Evolutionary conservation across 2,329 filamentous ascomycete species (phyloP).

Genomic region (Thielaviopsis euricoi): DNA sequence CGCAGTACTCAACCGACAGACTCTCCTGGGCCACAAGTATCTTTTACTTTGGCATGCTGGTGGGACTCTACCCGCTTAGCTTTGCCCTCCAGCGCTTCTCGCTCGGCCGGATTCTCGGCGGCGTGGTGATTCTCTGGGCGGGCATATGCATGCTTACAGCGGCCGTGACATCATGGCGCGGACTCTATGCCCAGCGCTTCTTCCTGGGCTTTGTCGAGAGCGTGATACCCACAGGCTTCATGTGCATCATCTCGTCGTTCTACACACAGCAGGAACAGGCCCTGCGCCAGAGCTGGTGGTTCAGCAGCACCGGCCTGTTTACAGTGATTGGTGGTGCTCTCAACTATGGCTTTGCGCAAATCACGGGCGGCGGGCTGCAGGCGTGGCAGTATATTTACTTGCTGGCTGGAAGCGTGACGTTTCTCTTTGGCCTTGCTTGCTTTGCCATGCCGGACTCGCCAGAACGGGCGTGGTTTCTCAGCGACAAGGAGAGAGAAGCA

Average conservation of each 20-base stretch:
- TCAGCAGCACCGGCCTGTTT: slow-evolving; percentile 40
- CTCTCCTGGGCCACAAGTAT: slow-evolving; percentile 63
- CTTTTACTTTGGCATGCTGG: slow-evolving; percentile 69
- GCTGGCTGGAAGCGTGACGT: slow-evolving; percentile 44
- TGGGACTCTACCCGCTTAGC: slow-evolving; percentile 57
- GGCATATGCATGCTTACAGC: slow-evolving; percentile 52
- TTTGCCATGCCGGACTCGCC: slow-evolving; percentile 51
- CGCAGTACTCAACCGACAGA: slow-evolving; percentile 42
- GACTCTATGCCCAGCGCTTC: slow-evolving; percentile 51
- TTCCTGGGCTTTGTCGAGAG: slow-evolving; percentile 47
- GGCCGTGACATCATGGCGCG: slow-evolving; percentile 43
- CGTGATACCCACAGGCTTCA: slow-evolving; percentile 49
- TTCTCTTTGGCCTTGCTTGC: slow-evolving; percentile 47
- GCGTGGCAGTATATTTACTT: slow-evolving; percentile 60
- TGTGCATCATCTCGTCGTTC: slow-evolving; percentile 43
- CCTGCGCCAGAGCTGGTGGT: slow-evolving; percentile 51
- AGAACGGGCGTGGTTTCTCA: slow-evolving; percentile 52
- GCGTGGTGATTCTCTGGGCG: slow-evolving; percentile 48
- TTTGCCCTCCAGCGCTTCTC: slow-evolving; percentile 53
- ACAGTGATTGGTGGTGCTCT: slow-evolving; percentile 46
- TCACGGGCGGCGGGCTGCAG: slow-evolving; percentile 33
- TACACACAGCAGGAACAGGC: slow-evolving; percentile 52
- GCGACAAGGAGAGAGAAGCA: slow-evolving; percentile 41
- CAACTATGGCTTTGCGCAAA: slow-evolving; percentile 53
- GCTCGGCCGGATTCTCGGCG: slow-evolving; percentile 46